Base-by-base conservation (phyloP, 2,329 filamentous ascomycete genomes). In the Curvularia sp. region DNA sequence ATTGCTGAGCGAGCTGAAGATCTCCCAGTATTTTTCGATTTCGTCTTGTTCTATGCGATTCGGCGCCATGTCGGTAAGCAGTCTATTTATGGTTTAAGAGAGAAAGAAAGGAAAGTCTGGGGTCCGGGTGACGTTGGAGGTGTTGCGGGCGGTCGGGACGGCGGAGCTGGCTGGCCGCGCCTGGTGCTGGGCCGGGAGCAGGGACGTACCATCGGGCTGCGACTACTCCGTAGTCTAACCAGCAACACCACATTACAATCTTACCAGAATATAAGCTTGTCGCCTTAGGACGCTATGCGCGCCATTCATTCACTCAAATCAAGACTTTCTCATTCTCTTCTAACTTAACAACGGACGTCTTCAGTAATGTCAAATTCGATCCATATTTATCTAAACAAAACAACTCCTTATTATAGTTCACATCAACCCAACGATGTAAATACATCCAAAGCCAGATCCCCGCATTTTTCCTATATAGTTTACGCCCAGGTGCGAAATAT, bases 1-100 rank as follows among this genome's bases (percentile, higher is more conserved):
- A 72, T 85, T 84, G 60, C 86, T 80, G 28, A 91, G 84, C 35
- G 88, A 88, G 63, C 86, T 83, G 80, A 92, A 92, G 74, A 92
- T 91, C 78, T 92, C 89, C 89, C 89, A 92, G 79, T 91, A 92
- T 64, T 89, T 87, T 72, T 91, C 88, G 66, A 92, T 86, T 76
- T 92, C 89, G 81, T 86, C 88, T 77, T 89, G 87, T 72, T 90
- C 88, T 67, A 90, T 90, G 62, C 82, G 80, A 65, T 86, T 86
- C 66, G 74, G 69, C 49, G 76, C 67, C 77, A 78, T 78, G 53
- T 55, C 59, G 13, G 30, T 15, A 20, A 13, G 8, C 18, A 41
- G 24, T 50, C 20, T 31, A 31, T 47, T 13, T 39, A 18, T 28
- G 22, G 15, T 28, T 30, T n/a, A 8, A 5, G 22, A 18, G 26